Percentiles rank a stretch among this genome's conserved stretches.
Conservation (phyloP, 257 asterid species). For the Ilex asprella region DNA sequence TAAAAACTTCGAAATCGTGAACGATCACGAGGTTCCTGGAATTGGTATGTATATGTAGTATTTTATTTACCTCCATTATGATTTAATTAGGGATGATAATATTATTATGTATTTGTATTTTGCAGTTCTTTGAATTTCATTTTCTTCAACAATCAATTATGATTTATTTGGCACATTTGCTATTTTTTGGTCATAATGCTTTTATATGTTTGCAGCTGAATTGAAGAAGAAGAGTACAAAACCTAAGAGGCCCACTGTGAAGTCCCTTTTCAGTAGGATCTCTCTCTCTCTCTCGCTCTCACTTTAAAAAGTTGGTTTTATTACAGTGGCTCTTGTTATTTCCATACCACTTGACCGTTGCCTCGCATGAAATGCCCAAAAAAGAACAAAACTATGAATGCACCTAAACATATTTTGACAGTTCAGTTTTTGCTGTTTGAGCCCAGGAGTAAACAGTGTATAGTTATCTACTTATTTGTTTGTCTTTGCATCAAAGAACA, state of each 20-base stretch:
- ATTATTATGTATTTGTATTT: neutral
- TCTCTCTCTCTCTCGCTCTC: constrained; percentile 9
- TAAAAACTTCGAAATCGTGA: constrained; percentile 88
- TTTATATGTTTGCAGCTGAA: constrained; percentile 48
- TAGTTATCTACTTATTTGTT: no score
- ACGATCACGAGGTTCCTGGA: constrained; percentile 84
- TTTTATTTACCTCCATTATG: neutral
- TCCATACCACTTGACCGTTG: no score
- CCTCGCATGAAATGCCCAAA: no score
- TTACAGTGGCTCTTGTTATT: no score
- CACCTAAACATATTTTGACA: no score
- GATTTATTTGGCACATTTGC: no score
- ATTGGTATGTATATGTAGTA: constrained; percentile 37
- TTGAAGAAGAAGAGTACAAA: constrained; percentile 79
- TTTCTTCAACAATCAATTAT: neutral
- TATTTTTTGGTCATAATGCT: neutral
- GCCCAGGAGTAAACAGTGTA: no score
- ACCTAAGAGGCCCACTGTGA: constrained; percentile 90
- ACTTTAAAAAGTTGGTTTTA: no score
- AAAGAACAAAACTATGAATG: no score
- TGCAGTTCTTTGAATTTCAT: neutral
- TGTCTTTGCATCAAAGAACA: no score
- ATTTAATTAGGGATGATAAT: neutral
- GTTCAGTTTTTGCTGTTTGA: no score
- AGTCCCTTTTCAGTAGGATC: constrained; percentile 79